Evolutionary conservation across 2,329 filamentous ascomycete species (phyloP).

Genomic region (Claviceps citrina): DNA sequence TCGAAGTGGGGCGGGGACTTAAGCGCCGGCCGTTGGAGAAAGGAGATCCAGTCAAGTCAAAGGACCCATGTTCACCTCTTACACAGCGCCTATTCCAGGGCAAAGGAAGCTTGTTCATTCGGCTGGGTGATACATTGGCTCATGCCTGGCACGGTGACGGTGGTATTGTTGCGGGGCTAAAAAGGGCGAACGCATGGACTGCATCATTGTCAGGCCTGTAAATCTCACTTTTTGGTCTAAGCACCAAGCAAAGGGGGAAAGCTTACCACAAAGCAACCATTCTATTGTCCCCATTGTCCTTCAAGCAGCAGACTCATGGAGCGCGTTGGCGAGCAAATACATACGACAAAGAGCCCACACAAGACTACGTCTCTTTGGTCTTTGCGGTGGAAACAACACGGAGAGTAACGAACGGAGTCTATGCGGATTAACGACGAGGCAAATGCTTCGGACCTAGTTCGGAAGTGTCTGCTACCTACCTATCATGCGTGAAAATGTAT

Average conservation of each 20-base stretch:
- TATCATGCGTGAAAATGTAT: neutral
- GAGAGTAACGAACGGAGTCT: too few species aligned
- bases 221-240: neutral
- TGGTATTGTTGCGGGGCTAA: neutral
- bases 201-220: neutral
- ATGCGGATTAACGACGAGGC: too few species aligned
- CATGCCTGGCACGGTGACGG: neutral
- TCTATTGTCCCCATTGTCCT: neutral
- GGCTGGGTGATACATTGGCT: neutral
- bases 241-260: neutral
- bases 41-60: conserved; percentile 1
- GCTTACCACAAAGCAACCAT: neutral
- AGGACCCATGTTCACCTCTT: neutral
- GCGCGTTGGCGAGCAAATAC: neutral
- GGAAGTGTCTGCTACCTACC: too few species aligned
- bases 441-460: too few species aligned
- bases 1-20: neutral
- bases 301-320: neutral
- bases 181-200: neutral
- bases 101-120: neutral
- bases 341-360: neutral
- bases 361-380: neutral
- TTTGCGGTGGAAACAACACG: neutral
- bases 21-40: neutral
- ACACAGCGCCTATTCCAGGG: neutral